These are phyloP conservation scores for Barbarea vulgaris DNA, from an alignment of 345 rosid genomes.

Conservation along the genomic window DNA sequence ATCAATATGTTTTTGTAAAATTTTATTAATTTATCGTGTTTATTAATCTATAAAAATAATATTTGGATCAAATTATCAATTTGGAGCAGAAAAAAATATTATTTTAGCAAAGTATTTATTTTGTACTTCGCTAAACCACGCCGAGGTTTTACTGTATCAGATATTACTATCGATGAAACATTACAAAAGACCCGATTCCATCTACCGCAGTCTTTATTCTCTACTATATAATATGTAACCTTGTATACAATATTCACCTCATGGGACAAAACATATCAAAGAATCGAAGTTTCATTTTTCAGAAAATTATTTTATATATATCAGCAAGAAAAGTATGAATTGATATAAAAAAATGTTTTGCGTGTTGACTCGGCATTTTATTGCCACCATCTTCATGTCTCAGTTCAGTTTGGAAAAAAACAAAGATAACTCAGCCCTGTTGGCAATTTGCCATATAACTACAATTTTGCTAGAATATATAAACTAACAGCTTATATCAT, in stretches of 20 bases:
- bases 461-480: not conserved
- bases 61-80: no score
- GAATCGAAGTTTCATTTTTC: not conserved
- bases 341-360: not conserved
- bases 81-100: no score
- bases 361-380: constrained; percentile 30
- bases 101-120: no score
- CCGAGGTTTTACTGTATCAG: no score
- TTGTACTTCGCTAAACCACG: no score
- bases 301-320: not conserved
- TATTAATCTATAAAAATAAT: no score
- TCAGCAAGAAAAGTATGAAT: not conserved
- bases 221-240: not conserved
- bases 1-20: no score
- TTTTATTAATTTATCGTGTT: no score
- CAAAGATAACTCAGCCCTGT: constrained; percentile 7
- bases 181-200: not conserved
- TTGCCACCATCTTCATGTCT: constrained; percentile 19
- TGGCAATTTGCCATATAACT: constrained; percentile 28
- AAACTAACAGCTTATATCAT: not conserved
- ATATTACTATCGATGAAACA: not conserved
- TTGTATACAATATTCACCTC: not conserved
- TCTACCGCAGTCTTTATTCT: constrained; percentile 8
- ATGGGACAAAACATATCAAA: not conserved
- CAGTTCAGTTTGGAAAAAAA: not conserved